Conservation (phyloP, 2,329 filamentous ascomycete species). For the Sporothrix humicola region DNA sequence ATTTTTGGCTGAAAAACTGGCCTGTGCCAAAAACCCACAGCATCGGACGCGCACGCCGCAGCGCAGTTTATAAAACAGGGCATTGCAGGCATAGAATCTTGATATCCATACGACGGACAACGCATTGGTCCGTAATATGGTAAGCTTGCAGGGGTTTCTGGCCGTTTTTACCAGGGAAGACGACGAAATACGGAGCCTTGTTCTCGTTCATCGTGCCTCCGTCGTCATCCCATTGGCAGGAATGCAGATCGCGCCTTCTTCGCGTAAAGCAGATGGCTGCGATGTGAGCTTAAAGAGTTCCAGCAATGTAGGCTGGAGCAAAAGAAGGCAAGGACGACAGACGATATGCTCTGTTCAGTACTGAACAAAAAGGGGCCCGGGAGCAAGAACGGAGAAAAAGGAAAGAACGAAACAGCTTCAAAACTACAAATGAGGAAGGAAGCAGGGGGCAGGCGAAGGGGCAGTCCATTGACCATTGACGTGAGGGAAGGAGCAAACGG, state of each 20-base stretch:
- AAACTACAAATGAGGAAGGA: not conserved
- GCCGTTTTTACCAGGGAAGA: not conserved
- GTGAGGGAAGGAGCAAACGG: not conserved
- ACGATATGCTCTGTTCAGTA: not conserved
- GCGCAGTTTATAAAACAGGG: not conserved
- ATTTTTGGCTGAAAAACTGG: conserved; percentile 17
- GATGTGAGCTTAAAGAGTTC: not conserved
- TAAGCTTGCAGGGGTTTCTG: not conserved
- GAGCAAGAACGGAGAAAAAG: not conserved
- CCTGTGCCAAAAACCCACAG: not conserved
- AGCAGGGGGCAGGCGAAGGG: not conserved
- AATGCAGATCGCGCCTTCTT: conserved; percentile 27
- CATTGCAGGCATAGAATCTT: not conserved
- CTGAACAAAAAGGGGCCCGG: not conserved
- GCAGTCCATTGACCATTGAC: no score
- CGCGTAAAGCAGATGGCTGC: conserved; percentile 12
- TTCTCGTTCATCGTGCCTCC: not conserved
- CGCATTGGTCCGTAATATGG: no score
- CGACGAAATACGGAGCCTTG: conserved; percentile 11
- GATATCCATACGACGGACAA: no score
- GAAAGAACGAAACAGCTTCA: conserved; percentile 5
- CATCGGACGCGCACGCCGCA: conserved; percentile 6
- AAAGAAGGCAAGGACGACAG: not conserved
- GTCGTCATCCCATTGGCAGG: conserved; percentile 20
- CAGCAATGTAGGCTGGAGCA: not conserved